Evolutionary conservation across 768 basidiomycete species (phyloP).

Genomic region (Nidularia sp.): DNA sequence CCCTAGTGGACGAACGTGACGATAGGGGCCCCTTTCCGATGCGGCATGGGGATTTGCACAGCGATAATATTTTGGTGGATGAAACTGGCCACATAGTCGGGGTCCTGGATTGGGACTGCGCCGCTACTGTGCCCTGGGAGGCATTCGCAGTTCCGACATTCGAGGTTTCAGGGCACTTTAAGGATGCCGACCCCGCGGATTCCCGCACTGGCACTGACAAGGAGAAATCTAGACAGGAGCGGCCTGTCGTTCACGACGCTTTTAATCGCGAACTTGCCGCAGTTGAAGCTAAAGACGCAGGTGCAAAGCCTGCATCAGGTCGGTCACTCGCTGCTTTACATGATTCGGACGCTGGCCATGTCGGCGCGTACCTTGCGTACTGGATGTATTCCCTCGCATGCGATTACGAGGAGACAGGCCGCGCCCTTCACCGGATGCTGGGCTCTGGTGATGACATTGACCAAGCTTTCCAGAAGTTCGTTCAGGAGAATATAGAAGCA

Average conservation of each 20-base stretch:
- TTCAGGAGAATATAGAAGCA: conserved; percentile 2
- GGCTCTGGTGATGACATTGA: conserved; percentile 15
- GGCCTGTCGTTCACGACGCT: conserved; percentile 23
- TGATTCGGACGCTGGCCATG: conserved; percentile 34
- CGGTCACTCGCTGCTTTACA: conserved; percentile 34
- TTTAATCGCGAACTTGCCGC: conserved; percentile 25
- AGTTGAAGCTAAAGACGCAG: conserved; percentile 19
- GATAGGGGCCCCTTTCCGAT: conserved; percentile 36
- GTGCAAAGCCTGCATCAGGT: conserved; percentile 25
- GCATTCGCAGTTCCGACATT: conserved; percentile 37
- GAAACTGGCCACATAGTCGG: conserved; percentile 34
- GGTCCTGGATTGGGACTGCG: conserved; percentile 39
- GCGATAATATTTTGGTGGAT: conserved; percentile 37
- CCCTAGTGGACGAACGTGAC: conserved; percentile 31
- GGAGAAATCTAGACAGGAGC: conserved; percentile 8
- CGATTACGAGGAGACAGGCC: conserved; percentile 36
- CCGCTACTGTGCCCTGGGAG: conserved; percentile 39
- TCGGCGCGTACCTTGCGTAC: conserved; percentile 35
- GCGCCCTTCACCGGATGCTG: conserved; percentile 24
- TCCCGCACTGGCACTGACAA: conserved; percentile 5
- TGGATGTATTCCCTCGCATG: conserved; percentile 41
- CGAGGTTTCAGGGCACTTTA: conserved; percentile 34
- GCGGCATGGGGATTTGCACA: conserved; percentile 37
- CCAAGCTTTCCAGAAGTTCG: conserved; percentile 14
- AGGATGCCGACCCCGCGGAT: conserved; percentile 18